These are phyloP conservation scores for Mycena crocata DNA, from an alignment of 768 basidiomycete species.

Conservation along the genomic window DNA sequence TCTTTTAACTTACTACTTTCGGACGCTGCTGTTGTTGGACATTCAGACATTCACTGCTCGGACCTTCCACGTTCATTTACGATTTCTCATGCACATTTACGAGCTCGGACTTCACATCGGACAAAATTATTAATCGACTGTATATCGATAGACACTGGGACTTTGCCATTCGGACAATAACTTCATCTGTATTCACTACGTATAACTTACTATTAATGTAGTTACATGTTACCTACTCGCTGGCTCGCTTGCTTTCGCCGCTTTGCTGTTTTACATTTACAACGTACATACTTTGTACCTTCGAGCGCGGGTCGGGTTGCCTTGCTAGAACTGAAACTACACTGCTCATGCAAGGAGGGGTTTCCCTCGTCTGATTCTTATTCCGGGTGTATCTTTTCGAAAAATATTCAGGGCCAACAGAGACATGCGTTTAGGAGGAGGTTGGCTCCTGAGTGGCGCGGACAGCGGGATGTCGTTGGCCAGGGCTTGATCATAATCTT, in stretches of 20 bases:
- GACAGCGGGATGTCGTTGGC: too few species aligned
- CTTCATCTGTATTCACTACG: slow-evolving; percentile 19
- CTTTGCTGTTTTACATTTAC: background rate
- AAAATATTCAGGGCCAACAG: too few species aligned
- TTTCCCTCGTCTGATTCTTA: background rate
- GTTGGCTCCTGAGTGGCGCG: too few species aligned
- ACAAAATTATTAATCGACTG: slow-evolving; percentile 21
- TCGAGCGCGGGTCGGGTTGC: slow-evolving; percentile 11
- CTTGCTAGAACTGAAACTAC: slow-evolving; percentile 18
- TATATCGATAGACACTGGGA: slow-evolving; percentile 28
- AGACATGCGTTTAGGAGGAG: too few species aligned
- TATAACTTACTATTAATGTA: slow-evolving; percentile 17
- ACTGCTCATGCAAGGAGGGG: background rate
- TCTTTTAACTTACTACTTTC: slow-evolving; percentile 9
- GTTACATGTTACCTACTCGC: slow-evolving; percentile 4
- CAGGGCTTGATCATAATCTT: too few species aligned
- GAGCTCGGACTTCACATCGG: slow-evolving; percentile 24
- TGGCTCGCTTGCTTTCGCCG: slow-evolving; percentile 14
- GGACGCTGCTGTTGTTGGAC: slow-evolving; percentile 17
- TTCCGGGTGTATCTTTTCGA: too few species aligned
- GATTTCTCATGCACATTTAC: slow-evolving; percentile 33
- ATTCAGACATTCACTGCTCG: slow-evolving; percentile 12
- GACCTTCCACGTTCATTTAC: slow-evolving; percentile 32
- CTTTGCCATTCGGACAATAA: slow-evolving; percentile 16
- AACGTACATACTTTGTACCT: slow-evolving; percentile 9